Evolutionary conservation across 768 basidiomycete genomes (phyloP).

Genomic region (Aureoboletus auriporus): DNA sequence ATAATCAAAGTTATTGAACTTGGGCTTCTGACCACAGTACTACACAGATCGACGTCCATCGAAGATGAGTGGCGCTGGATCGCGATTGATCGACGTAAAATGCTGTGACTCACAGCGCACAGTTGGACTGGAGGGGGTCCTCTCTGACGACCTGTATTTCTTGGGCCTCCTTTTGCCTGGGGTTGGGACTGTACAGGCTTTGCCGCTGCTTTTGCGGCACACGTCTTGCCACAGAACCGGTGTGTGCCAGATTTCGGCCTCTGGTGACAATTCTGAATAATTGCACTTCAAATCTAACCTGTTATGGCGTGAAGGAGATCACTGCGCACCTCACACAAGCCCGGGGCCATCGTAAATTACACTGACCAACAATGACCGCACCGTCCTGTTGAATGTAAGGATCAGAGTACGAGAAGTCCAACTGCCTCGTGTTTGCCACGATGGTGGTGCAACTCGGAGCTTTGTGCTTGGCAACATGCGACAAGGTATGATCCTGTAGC

Average conservation of each 20-base stretch:
- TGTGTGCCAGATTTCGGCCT: constrained; percentile 53
- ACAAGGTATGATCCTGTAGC: neutral
- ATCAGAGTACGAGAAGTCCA: constrained; percentile 3
- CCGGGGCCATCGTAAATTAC: constrained; percentile 24
- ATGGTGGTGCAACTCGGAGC: constrained; percentile 10
- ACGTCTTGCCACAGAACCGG: constrained; percentile 55
- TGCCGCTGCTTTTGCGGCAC: constrained; percentile 40
- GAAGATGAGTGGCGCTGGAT: constrained; percentile 18
- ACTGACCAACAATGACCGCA: constrained; percentile 2
- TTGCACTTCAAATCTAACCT: constrained; percentile 4
- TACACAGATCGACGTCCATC: constrained; percentile 24
- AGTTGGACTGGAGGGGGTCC: constrained; percentile 14
- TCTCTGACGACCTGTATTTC: constrained; percentile 11
- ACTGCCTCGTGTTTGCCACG: constrained; percentile 26
- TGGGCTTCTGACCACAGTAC: constrained; percentile 58
- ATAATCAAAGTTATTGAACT: constrained; percentile 55
- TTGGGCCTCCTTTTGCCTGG: constrained; percentile 10
- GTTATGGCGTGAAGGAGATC: neutral
- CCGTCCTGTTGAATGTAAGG: constrained; percentile 9
- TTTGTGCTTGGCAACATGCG: neutral
- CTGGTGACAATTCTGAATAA: constrained; percentile 46
- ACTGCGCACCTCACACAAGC: constrained; percentile 29
- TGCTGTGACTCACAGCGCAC: constrained; percentile 25
- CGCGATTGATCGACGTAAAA: constrained; percentile 24
- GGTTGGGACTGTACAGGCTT: constrained; percentile 13